Conservation (phyloP, 2,329 filamentous ascomycete species). For the Lachnellula occidentalis region DNA sequence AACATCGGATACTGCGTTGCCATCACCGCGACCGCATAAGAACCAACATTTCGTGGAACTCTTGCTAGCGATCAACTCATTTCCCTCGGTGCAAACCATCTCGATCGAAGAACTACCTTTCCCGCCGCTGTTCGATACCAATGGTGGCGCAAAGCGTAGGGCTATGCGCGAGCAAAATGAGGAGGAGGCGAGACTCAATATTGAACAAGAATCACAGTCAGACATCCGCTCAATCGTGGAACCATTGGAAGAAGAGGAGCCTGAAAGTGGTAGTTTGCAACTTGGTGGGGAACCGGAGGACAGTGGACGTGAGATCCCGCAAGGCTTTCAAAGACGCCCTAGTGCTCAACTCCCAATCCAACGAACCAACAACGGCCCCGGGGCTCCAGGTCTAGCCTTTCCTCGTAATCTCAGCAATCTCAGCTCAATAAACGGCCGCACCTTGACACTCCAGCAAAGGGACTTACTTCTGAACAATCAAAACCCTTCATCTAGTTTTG, state of each 20-base stretch:
- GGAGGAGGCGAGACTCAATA: slow-evolving; percentile 49
- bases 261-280: slow-evolving; percentile 77
- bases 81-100: slow-evolving; percentile 11
- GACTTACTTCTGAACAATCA: slow-evolving; percentile 48
- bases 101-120: slow-evolving; percentile 38
- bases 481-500: slow-evolving; percentile 38
- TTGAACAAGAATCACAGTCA: slow-evolving; percentile 49
- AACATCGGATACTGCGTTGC: slow-evolving; percentile 7
- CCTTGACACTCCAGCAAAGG: slow-evolving; percentile 78
- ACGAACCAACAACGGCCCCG: slow-evolving; percentile 49
- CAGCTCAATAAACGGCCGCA: slow-evolving; percentile 59
- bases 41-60: slow-evolving; percentile 34
- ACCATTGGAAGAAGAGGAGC: slow-evolving; percentile 62
- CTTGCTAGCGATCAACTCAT: slow-evolving; percentile 40
- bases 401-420: slow-evolving; percentile 45
- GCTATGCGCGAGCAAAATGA: slow-evolving; percentile 67
- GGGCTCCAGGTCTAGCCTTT: slow-evolving; percentile 48
- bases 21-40: slow-evolving; percentile 14
- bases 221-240: slow-evolving; percentile 42
- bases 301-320: slow-evolving; percentile 42
- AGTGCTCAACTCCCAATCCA: slow-evolving; percentile 75
- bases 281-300: slow-evolving; percentile 92
- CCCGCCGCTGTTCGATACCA: slow-evolving; percentile 76
- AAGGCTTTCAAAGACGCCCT: slow-evolving; percentile 53
- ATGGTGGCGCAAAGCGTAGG: slow-evolving; percentile 76